Evolutionary conservation across 139 green algal species (phyloP).

Genomic region (Closterium sp.): DNA sequence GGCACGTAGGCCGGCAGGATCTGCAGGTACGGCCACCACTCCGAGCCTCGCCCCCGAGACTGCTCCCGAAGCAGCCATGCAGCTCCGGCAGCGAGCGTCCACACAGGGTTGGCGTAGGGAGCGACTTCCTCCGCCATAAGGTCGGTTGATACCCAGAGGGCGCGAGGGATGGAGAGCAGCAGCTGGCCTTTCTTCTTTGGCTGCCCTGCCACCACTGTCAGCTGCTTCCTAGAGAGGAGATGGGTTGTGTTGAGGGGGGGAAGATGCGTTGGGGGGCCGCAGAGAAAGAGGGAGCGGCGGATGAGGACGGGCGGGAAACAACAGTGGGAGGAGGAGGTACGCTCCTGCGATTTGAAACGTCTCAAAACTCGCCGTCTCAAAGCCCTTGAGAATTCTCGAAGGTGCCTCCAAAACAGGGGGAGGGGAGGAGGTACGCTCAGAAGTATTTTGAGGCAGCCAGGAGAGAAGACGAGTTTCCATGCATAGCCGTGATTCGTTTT

Average conservation of each 20-base stretch:
- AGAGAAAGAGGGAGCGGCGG: no score
- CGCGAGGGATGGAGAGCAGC: neutral
- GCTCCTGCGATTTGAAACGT: no score
- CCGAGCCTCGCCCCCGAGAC: neutral
- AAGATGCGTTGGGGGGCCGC: no score
- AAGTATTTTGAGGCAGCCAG: no score
- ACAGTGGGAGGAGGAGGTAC: no score
- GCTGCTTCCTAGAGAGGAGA: neutral
- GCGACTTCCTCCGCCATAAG: neutral
- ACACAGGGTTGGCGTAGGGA: neutral
- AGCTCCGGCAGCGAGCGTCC: neutral
- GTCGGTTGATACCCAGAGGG: neutral
- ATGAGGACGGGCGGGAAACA: no score
- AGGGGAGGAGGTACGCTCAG: no score
- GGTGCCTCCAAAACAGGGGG: no score
- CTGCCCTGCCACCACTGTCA: neutral
- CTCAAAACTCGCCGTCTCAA: no score
- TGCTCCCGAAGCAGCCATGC: neutral
- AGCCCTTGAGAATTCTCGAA: no score
- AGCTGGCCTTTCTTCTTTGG: neutral
- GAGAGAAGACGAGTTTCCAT: neutral
- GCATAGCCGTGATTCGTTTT: neutral
- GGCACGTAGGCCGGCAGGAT: slow-evolving; percentile 2
- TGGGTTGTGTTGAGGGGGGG: no score
- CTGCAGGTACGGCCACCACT: neutral